Evolutionary conservation across 1,139 yeast species (phyloP).

Genomic region (Scheffersomyces insectosa): DNA sequence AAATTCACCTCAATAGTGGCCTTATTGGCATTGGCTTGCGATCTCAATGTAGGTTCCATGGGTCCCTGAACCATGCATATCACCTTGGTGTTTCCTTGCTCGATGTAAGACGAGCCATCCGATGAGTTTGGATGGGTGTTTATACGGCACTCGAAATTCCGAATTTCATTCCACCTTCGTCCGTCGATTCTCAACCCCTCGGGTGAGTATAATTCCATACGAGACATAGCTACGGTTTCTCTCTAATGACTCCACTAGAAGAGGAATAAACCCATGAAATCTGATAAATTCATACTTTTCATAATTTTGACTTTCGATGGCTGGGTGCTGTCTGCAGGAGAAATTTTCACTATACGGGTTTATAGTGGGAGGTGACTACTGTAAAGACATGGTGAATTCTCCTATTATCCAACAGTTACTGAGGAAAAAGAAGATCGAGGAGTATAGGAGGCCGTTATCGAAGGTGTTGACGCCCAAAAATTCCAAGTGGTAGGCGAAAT

Average conservation of each 20-base stretch:
- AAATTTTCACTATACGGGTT: too few species aligned
- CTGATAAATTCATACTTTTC: too few species aligned
- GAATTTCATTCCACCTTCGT: slow-evolving; percentile 89
- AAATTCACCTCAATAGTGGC: slow-evolving; percentile 68
- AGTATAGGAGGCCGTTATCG: slow-evolving; percentile 57
- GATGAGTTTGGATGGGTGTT: slow-evolving; percentile 87
- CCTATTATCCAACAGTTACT: slow-evolving; percentile 68
- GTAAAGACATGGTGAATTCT: too few species aligned
- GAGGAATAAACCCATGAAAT: too few species aligned
- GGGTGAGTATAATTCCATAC: slow-evolving; percentile 84
- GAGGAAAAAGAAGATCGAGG: slow-evolving; percentile 66
- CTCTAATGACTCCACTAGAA: too few species aligned
- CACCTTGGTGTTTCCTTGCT: slow-evolving; percentile 90
- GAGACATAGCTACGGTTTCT: slow-evolving; percentile 25
- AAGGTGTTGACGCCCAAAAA: slow-evolving; percentile 73
- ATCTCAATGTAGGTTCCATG: slow-evolving; percentile 66
- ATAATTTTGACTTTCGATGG: too few species aligned
- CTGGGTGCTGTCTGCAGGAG: too few species aligned
- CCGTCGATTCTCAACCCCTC: slow-evolving; percentile 94
- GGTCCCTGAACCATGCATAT: slow-evolving; percentile 90
- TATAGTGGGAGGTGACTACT: too few species aligned
- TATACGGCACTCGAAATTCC: slow-evolving; percentile 75
- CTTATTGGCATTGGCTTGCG: slow-evolving; percentile 42
- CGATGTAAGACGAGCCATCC: slow-evolving; percentile 91
- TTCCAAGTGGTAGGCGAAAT: slow-evolving; percentile 76